Evolutionary conservation across 2,329 filamentous ascomycete species (phyloP), one percentile per base, ranked within the genome.

Genomic region (Fusarium newnesense): DNA sequence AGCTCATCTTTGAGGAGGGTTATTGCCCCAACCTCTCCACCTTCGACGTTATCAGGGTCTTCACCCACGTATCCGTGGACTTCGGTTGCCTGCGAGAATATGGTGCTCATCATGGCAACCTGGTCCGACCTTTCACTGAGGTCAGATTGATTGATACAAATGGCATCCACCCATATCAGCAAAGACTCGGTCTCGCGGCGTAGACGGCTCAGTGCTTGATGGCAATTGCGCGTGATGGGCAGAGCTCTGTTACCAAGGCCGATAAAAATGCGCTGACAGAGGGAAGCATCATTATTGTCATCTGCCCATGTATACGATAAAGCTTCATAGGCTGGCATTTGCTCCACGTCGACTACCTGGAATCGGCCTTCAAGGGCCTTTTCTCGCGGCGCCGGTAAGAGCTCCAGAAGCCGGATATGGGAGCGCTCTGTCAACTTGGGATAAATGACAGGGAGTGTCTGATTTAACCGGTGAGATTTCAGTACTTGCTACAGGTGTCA

Each of bases 231-330:
- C 13, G 69, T 72, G 13, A 72, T 69, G 21, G 69, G 68, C 4
- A 72, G 34, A 16, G 68, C 58, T 24, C 68, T 67, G 19, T 61
- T 68, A 4, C 57, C 63, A 13, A 34, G 44, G 7, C 59, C 69
- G 8, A 72, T 67, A 26, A 72, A 72, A 36, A 72, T 72, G 8
- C 70, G 59, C 21, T 56, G 37, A n/a, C 70, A 69, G 9, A 72
- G 60, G 12, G 64, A 58, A 15, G 44, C 40, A 36, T 72, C 70
- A 16, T 58, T 57, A 1, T 30, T 26, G 2, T 26, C 64, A 37
- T 72, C 64, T 12, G 70, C 69, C 69, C 69, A 72, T 9, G 64
- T 72, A 30, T 72, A 72, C 13, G 70, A 72, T 18, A 72, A 26
- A 30, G 70, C 70, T 46, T 53, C 56, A 24, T 72, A 72, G 5